Conservation (phyloP, 768 basidiomycete species). For the Leucocoprinus birnbaumii region DNA sequence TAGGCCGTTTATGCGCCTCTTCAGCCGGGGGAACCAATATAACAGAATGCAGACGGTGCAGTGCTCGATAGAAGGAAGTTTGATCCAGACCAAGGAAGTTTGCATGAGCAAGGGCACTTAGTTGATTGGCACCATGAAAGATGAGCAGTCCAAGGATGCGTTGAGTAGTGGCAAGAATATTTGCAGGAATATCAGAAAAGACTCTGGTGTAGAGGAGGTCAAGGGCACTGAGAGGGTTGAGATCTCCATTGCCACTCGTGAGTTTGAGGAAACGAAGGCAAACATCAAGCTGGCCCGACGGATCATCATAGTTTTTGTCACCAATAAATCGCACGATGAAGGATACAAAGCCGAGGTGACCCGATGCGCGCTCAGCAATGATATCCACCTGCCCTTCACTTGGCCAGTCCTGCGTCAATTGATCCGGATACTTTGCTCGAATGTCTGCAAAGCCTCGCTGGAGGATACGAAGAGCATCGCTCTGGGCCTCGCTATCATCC, state of each 20-base stretch:
- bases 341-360: not conserved
- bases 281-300: not conserved
- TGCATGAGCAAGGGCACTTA: not conserved
- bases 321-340: not conserved
- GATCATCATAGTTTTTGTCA: not conserved
- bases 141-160: not conserved
- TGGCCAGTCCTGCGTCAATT: not conserved
- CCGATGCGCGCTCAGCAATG: not conserved
- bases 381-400: not conserved
- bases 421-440: not conserved
- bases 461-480: not conserved
- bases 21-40: not conserved
- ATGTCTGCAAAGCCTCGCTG: not conserved
- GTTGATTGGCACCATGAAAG: not conserved
- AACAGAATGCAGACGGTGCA: not conserved
- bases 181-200: not conserved
- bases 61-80: not conserved
- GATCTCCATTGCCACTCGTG: not conserved
- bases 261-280: not conserved
- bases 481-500: not conserved
- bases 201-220: not conserved
- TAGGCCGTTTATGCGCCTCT: not conserved
- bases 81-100: not conserved
- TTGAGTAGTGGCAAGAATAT: not conserved
- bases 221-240: not conserved